Evolutionary conservation across 2,329 filamentous ascomycete species (phyloP).

Genomic region (Epichloe coenophiala): DNA sequence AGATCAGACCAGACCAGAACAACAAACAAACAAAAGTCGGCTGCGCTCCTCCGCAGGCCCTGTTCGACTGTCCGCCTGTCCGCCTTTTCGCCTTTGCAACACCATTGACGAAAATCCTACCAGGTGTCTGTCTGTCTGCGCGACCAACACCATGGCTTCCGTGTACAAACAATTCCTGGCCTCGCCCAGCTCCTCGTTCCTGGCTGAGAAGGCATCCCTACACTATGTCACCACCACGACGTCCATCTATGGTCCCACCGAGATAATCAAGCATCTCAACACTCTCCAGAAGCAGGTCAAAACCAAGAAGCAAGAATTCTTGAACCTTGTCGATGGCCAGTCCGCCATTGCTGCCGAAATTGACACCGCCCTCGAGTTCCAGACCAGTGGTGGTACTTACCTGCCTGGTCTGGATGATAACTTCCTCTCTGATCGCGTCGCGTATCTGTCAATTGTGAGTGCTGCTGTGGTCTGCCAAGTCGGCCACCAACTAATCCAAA

Average conservation of each 20-base stretch:
- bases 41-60: neutral
- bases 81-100: neutral
- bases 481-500: neutral
- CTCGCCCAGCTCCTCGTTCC: conserved; percentile 47
- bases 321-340: conserved; percentile 59
- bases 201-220: conserved; percentile 54
- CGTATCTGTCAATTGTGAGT: conserved; percentile 69
- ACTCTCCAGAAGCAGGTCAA: conserved; percentile 60
- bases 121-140: neutral
- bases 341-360: conserved; percentile 69
- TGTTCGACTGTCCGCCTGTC: no score
- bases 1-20: no score
- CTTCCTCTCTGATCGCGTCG: conserved; percentile 72
- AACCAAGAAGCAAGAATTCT: conserved; percentile 67
- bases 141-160: conserved; percentile 23
- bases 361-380: conserved; percentile 72
- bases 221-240: conserved; percentile 88
- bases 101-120: neutral
- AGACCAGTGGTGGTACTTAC: conserved; percentile 69
- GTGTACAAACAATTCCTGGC: conserved; percentile 62
- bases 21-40: neutral
- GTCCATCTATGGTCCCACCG: conserved; percentile 52
- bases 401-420: conserved; percentile 87
- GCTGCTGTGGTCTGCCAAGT: neutral
- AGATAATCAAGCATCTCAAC: conserved; percentile 73